A percentile compares a stretch with the other conserved stretches of the same genome.
These are phyloP conservation scores for Dalechampia spathulata DNA, from an alignment of 441 rosid genomes.

Conservation along the genomic window DNA sequence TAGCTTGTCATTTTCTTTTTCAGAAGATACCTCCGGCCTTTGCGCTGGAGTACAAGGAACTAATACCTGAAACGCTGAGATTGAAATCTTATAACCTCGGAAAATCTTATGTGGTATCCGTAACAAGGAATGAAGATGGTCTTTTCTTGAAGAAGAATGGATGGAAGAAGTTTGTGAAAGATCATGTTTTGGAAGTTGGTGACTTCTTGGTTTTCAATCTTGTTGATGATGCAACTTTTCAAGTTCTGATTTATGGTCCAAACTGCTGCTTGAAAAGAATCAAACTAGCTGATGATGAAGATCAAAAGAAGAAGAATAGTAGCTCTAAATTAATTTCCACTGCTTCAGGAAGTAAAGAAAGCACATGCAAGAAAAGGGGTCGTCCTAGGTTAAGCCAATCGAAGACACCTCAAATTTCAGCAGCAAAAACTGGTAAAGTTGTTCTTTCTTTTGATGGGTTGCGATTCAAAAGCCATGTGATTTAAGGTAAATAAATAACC, in stretches of 20 bases:
- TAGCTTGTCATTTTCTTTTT: not conserved
- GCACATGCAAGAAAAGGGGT: not conserved
- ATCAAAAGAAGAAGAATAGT: not conserved
- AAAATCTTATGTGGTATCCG: not conserved
- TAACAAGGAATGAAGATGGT: not conserved
- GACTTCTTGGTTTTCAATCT: slow-evolving; percentile 21
- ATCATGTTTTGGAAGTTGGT: slow-evolving; percentile 12
- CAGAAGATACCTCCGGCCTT: slow-evolving; percentile 8
- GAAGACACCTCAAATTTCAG: not conserved
- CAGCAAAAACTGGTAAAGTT: not conserved
- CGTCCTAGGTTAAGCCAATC: not conserved
- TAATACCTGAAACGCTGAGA: not conserved
- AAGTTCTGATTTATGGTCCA: not conserved
- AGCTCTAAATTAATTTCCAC: not conserved
- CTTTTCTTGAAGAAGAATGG: slow-evolving; percentile 8
- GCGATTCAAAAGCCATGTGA: not conserved
- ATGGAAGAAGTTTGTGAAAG: slow-evolving; percentile 14
- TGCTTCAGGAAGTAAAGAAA: not conserved
- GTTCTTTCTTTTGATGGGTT: not conserved
- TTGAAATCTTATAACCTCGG: not conserved
- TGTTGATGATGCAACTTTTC: not conserved
- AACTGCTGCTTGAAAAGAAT: not conserved
- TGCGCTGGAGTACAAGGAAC: not conserved
- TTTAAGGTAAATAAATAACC: not conserved
- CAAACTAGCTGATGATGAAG: not conserved